Conservation (phyloP, 371 early-diverging fungal species). For the Apophysomyces trapeziformis region DNA sequence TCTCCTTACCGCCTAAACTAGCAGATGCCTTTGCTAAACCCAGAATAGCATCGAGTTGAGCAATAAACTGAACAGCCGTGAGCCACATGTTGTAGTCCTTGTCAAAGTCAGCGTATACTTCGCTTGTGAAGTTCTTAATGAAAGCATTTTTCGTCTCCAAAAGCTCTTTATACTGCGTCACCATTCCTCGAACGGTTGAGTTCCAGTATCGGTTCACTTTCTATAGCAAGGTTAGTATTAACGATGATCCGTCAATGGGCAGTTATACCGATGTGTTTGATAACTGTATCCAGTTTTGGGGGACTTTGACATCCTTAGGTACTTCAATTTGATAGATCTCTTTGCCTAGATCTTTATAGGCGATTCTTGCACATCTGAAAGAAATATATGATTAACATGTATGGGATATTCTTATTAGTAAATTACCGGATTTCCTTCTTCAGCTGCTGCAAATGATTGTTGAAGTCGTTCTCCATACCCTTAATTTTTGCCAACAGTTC, state of each 20-base stretch:
- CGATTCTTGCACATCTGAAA: constrained; percentile 52
- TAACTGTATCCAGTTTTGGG: constrained; percentile 77
- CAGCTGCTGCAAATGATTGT: constrained; percentile 63
- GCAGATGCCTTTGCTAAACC: constrained; percentile 78
- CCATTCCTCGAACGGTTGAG: constrained; percentile 64
- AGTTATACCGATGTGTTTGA: constrained; percentile 73
- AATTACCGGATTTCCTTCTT: constrained; percentile 65
- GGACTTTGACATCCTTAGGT: constrained; percentile 78
- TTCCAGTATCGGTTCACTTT: constrained; percentile 90
- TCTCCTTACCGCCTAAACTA: constrained; percentile 63
- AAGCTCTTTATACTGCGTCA: constrained; percentile 80
- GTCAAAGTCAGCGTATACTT: constrained; percentile 84
- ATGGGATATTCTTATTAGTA: background rate
- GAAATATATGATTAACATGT: background rate
- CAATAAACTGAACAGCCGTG: constrained; percentile 71
- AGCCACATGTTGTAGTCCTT: constrained; percentile 73
- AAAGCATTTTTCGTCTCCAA: constrained; percentile 80
- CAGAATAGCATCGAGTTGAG: constrained; percentile 92
- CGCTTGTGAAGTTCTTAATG: constrained; percentile 66
- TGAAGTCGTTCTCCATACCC: constrained; percentile 68
- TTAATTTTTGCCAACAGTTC: constrained; percentile 54
- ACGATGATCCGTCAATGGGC: constrained; percentile 7
- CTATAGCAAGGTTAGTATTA: constrained; percentile 39
- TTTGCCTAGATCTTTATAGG: constrained; percentile 92
- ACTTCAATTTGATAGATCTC: constrained; percentile 96